Evolutionary conservation across 345 rosid species (phyloP), one percentile per base, ranked within the genome.

Genomic region (Salix suchowensis): DNA sequence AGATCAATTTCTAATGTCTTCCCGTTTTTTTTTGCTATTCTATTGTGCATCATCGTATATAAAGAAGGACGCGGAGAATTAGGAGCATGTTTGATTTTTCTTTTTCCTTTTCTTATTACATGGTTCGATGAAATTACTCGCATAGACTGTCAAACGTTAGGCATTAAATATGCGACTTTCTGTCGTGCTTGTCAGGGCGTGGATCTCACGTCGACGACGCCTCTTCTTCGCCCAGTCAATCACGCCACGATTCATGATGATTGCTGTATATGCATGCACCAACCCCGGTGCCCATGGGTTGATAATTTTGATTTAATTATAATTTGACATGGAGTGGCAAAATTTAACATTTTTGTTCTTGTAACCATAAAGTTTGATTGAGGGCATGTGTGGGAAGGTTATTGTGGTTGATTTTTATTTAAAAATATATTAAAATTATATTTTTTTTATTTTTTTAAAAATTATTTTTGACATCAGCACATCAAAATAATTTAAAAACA

Each of bases 201-300:
- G 52, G 48, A 50, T 48, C 46, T 66, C 64, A 18, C 78, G 78
- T 67, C 40, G 40, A 68, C 68, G 26, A 34, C 65, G 23, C 50
- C 44, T 21, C 30, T 50, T 11, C 9, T 26, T 62, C 28, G 16
- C 34, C 4, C 24, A 48, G 66, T 24, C 52, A 50, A 37, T 75
- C 72, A 18, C 78, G 71, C 52, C 78, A 34, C 62, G 21, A 37
- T 48, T 67, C 37, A 67, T 21, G 72, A 16, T 42, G 18, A 14
- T 9, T 42, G 13, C 46, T 42, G 46, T 11, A 2, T 40, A 40
- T 42, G 46, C 23, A 54, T 54, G 60, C 60, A 7, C 60, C 60
- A 54, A 7, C 60, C 60, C 60, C 9, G 7, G 23, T 6, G 60
- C 24, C 5, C 62, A 9, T 55, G n/a, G n/a, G n/a, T n/a, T n/a